These are phyloP conservation scores for Cladorrhinum samala DNA, from an alignment of 495 filamentous ascomycete species.

Conservation along the genomic window DNA sequence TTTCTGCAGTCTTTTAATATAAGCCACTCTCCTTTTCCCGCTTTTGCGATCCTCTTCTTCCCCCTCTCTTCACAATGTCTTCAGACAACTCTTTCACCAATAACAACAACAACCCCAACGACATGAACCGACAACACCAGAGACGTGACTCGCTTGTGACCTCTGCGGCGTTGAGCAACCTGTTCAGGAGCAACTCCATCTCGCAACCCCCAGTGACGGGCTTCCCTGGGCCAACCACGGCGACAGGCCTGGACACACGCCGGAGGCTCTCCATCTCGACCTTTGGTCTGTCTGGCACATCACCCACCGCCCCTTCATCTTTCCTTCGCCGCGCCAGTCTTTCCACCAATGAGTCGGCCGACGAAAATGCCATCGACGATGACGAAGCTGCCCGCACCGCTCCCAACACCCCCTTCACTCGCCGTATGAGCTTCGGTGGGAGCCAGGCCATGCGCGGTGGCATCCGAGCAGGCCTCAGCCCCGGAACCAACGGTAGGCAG, in stretches of 20 bases:
- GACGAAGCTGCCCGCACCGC: slow-evolving; percentile 51
- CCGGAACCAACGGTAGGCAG: slow-evolving; percentile 45
- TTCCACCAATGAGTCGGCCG: slow-evolving; percentile 65
- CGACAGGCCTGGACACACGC: slow-evolving; percentile 62
- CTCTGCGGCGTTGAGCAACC: slow-evolving; percentile 46
- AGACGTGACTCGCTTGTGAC: slow-evolving; percentile 52
- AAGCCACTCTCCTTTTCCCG: not conserved
- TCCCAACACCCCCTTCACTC: slow-evolving; percentile 68
- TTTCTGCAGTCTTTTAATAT: slow-evolving; percentile 9
- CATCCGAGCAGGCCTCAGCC: slow-evolving; percentile 38
- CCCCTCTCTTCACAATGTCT: slow-evolving; percentile 31
- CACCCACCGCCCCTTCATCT: slow-evolving; percentile 54
- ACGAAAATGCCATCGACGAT: slow-evolving; percentile 86
- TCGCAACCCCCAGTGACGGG: slow-evolving; percentile 34
- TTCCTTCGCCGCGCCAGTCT: slow-evolving; percentile 67
- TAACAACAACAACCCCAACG: slow-evolving; percentile 24
- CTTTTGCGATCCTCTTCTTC: not conserved
- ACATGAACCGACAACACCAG: slow-evolving; percentile 36
- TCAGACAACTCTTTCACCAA: slow-evolving; percentile 32
- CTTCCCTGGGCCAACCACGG: slow-evolving; percentile 59
- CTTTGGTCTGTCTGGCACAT: slow-evolving; percentile 70
- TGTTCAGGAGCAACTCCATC: slow-evolving; percentile 48
- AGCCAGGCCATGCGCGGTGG: slow-evolving; percentile 63
- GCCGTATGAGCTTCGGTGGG: slow-evolving; percentile 84
- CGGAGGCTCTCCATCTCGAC: slow-evolving; percentile 86